Conservation (phyloP, 2,329 filamentous ascomycete genomes). For the Fusarium fracticaudum region DNA sequence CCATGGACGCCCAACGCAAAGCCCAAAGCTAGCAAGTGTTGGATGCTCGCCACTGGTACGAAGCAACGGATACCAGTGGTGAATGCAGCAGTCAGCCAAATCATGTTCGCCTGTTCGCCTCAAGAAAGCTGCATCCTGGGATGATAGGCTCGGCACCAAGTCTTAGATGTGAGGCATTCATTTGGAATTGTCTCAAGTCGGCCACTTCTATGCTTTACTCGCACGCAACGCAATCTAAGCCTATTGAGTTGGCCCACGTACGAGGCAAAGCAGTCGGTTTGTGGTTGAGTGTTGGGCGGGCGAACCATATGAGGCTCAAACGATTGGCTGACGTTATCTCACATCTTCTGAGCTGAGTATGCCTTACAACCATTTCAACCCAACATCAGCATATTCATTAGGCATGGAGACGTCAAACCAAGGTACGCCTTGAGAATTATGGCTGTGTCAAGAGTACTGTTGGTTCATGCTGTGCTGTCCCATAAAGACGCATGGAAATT, state of each 20-base stretch:
- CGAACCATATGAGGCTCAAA: constrained; percentile 25
- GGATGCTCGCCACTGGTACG: background rate
- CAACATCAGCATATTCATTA: constrained; percentile 13
- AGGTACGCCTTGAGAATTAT: background rate
- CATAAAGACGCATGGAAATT: background rate
- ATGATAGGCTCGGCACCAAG: background rate
- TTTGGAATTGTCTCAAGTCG: background rate
- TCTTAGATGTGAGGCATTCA: background rate
- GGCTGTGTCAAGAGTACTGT: background rate
- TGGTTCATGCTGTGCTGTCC: background rate
- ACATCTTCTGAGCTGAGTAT: constrained; percentile 4
- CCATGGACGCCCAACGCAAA: background rate
- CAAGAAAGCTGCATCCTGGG: background rate
- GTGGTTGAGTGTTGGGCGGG: constrained; percentile 15
- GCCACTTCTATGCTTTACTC: background rate
- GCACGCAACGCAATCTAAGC: background rate
- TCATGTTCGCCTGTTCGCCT: background rate
- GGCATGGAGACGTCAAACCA: constrained; percentile 22
- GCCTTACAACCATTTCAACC: constrained; percentile 14
- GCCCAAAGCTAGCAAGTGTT: background rate
- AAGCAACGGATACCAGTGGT: background rate
- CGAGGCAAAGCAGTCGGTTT: constrained; percentile 15
- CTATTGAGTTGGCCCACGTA: constrained; percentile 3
- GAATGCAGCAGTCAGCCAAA: background rate
- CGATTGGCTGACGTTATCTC: constrained; percentile 26